Conservation (phyloP, 1,139 yeast genomes). For the Geotrichum reessii region DNA sequence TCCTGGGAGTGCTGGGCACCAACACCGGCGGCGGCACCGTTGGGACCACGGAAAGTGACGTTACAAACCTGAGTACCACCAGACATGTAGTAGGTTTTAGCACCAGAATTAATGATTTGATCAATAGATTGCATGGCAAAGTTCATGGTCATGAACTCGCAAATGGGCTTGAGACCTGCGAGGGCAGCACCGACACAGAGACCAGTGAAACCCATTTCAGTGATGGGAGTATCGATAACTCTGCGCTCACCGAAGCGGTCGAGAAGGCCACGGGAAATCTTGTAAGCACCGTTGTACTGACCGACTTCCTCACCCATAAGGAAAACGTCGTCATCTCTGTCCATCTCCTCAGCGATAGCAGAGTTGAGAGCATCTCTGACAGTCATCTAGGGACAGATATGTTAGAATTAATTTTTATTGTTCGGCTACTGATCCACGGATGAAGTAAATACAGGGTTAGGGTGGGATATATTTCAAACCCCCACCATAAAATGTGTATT, state of each 20-base stretch:
- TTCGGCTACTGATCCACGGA: neutral
- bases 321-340: conserved; percentile 89
- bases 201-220: conserved; percentile 99
- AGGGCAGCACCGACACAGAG: conserved; percentile 95
- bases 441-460: neutral
- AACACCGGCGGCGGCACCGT: conserved; percentile 99
- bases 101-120: conserved; percentile 96
- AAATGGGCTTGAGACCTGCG: conserved; percentile 93
- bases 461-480: neutral
- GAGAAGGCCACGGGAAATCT: conserved; percentile 88
- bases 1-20: conserved; percentile 99
- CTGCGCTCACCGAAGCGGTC: conserved; percentile 97
- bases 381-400: conserved; percentile 45
- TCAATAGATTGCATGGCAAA: conserved; percentile 99
- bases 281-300: conserved; percentile 98
- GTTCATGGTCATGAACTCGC: conserved; percentile 98
- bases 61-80: conserved; percentile 98
- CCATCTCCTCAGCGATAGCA: conserved; percentile 96
- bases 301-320: conserved; percentile 99
- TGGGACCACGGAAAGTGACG: conserved; percentile 97
- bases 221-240: conserved; percentile 95
- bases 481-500: neutral
- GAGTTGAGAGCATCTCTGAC: conserved; percentile 96
- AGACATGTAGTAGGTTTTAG: conserved; percentile 97
- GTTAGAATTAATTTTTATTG: neutral